A percentile compares a stretch with the other conserved stretches of the same genome.
These are phyloP conservation scores for Paraleonurus japonicus DNA, from an alignment of 257 asterid species.

Conservation along the genomic window DNA sequence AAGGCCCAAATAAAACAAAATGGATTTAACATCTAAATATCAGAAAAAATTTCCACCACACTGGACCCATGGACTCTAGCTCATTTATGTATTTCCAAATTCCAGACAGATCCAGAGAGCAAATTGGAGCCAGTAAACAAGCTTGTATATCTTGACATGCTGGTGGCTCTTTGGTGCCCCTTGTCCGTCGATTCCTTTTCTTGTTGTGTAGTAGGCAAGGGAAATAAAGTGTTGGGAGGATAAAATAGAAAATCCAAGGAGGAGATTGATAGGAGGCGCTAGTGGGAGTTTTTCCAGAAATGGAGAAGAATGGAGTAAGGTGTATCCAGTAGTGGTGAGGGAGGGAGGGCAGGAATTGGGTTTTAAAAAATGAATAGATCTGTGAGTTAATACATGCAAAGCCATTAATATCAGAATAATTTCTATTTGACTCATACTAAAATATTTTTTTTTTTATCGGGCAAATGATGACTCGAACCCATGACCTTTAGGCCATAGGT, in stretches of 20 bases:
- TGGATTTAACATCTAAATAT: neutral
- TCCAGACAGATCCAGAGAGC: neutral
- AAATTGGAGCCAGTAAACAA: neutral
- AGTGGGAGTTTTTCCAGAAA: neutral
- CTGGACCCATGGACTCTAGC: neutral
- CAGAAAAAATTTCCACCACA: neutral
- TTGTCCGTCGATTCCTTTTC: neutral
- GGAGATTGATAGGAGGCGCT: neutral
- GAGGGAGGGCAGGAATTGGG: neutral
- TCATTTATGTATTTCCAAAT: neutral
- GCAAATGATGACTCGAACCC: no score
- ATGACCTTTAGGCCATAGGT: no score
- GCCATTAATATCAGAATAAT: neutral
- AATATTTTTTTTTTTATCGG: no score
- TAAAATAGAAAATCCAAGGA: neutral
- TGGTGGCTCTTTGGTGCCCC: neutral
- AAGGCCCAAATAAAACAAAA: neutral
- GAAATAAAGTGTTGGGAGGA: neutral
- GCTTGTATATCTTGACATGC: neutral
- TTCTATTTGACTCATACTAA: neutral
- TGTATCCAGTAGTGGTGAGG: neutral
- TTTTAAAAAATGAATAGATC: neutral
- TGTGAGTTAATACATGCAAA: neutral
- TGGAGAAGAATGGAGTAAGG: neutral
- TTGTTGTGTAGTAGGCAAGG: neutral